Evolutionary conservation across 2,329 filamentous ascomycete species (phyloP).

Genomic region (Xylariaceae sp.): DNA sequence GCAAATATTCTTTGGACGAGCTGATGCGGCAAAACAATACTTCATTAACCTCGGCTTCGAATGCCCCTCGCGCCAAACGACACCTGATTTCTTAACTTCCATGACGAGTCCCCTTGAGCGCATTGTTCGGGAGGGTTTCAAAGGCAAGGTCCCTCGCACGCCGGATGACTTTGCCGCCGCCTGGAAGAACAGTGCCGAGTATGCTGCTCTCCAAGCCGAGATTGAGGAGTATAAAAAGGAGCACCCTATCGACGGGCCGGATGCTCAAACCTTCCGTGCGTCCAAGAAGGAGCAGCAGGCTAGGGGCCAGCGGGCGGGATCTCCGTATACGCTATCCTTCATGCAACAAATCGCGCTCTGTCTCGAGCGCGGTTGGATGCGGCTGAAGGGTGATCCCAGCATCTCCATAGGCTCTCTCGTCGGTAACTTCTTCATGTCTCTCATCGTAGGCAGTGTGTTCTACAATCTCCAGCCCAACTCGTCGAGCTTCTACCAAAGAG

Average conservation of each 20-base stretch:
- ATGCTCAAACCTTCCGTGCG: conserved; percentile 54
- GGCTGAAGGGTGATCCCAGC: conserved; percentile 71
- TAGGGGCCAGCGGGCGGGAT: conserved; percentile 58
- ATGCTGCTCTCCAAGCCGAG: conserved; percentile 47
- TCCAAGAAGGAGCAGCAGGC: conserved; percentile 53
- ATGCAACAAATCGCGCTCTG: conserved; percentile 73
- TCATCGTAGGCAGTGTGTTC: conserved; percentile 78
- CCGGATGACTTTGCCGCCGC: conserved; percentile 57
- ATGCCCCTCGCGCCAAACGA: conserved; percentile 62
- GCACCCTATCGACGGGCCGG: conserved; percentile 53
- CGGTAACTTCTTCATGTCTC: conserved; percentile 69
- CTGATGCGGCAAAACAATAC: conserved; percentile 58
- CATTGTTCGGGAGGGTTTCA: conserved; percentile 51
- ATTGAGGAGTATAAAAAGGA: conserved; percentile 52
- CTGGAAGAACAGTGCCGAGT: conserved; percentile 54
- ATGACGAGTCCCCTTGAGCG: conserved; percentile 60
- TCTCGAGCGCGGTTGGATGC: conserved; percentile 73
- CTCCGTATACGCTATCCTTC: conserved; percentile 79
- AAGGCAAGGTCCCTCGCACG: conserved; percentile 54
- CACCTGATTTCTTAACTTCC: conserved; percentile 68
- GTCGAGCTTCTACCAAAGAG: conserved; percentile 71
- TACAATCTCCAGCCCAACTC: conserved; percentile 67
- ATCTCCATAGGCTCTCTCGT: conserved; percentile 65
- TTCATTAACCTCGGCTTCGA: conserved; percentile 65
- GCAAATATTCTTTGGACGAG: conserved; percentile 60